Base-by-base conservation (phyloP, 2,329 filamentous ascomycete genomes). In the Botrytis aclada region DNA sequence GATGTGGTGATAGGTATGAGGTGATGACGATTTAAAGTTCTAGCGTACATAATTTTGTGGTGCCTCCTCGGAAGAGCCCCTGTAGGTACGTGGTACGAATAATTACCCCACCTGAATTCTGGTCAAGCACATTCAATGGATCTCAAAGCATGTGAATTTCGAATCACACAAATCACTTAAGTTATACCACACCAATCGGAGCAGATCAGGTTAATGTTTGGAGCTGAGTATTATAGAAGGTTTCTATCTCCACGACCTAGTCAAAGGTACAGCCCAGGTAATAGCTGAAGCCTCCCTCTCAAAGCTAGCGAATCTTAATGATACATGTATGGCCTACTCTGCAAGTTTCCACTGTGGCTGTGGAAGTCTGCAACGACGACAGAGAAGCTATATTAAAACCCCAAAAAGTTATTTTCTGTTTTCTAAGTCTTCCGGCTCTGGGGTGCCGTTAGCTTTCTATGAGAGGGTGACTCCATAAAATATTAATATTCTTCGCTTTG, bases 1-100 rank as follows among this genome's bases (percentile, higher is more conserved):
- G 65, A 69, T 69, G 65, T 69, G 65, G 65, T 66, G 45, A 66
- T 29, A 25, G 12, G n/a, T 56, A 41, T 69, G 51, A 69, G 51
- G n/a, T 37, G 65, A 56, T 56, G 51, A 41, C 10, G 34, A 43
- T 69, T 54, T 54, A 69, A 39, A 56, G 65, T 56, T 41, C 18
- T 69, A 41, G n/a, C 39, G 18, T 10, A 43, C 18, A n/a, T 18
- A 54, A 41, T 56, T 18, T 54, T 22, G 64, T 54, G 45, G 64
- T 39, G 29, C 25, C 32, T 39, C 45, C 34, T 39, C 47, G 18
- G 34, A 56, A 29, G 34, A 66, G 43, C 34, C 34, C 34, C 34
- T 39, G 34, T 39, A 29, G 37, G 63, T 25, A 37, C 47, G 34
- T 20, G 37, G 63, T 25, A 37, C 47, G 34, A 9, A 41, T 56